Conservation (phyloP, 2,329 filamentous ascomycete species). For the Lithohypha guttulata region DNA sequence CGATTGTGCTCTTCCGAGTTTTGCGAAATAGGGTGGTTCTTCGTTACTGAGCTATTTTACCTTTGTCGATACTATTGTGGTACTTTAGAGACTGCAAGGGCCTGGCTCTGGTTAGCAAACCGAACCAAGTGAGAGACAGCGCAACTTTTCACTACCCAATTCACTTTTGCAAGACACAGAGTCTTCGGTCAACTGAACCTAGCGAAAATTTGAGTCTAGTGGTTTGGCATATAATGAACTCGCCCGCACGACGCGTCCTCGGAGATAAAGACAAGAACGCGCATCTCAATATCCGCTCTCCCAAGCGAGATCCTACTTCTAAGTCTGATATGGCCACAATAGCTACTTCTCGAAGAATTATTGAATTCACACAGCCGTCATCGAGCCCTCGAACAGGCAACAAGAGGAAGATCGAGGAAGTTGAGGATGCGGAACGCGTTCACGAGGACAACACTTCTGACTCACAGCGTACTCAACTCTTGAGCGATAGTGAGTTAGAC, state of each 20-base stretch:
- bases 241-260: slow-evolving; percentile 18
- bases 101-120: too few relatives aligned
- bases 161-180: neutral
- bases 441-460: slow-evolving; percentile 6
- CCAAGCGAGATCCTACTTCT: slow-evolving; percentile 6
- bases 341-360: slow-evolving; percentile 6
- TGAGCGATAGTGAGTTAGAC: slow-evolving; percentile 14
- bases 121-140: too few relatives aligned
- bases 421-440: slow-evolving; percentile 13
- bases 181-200: neutral
- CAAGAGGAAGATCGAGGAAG: slow-evolving; percentile 18
- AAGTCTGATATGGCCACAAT: neutral
- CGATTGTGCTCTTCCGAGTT: too few relatives aligned
- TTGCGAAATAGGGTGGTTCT: too few relatives aligned
- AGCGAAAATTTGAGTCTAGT: neutral
- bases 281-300: slow-evolving; percentile 11
- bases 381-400: slow-evolving; percentile 14
- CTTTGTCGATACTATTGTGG: too few relatives aligned
- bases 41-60: too few relatives aligned
- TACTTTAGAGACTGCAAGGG: too few relatives aligned
- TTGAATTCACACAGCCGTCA: neutral
- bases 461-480: slow-evolving; percentile 14
- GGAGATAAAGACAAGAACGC: slow-evolving; percentile 21
- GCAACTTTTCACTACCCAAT: too few relatives aligned
- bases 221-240: slow-evolving; percentile 10